Base-by-base conservation (phyloP, 352 stramenopile genomes). In the Pilasporangium apinafurcum region DNA sequence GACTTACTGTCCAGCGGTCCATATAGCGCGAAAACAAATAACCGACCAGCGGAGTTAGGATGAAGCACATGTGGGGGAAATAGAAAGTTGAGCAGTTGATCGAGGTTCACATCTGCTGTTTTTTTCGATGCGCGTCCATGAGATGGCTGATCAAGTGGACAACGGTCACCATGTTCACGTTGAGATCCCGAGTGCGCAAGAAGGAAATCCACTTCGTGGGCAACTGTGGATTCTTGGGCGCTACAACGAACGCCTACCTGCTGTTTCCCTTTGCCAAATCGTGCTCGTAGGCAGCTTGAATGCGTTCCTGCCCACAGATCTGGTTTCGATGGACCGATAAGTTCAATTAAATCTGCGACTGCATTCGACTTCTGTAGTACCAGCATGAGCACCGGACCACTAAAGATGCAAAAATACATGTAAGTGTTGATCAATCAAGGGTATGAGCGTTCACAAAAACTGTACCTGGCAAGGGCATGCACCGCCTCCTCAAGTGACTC, bases 21-120 rank as follows among this genome's bases (percentile, higher is more conserved):
- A 42, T 95, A 95, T 8, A 91, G 52, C 2, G 58, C 76, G 48
- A 92, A 92, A 9, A 88, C 83, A 42, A 90, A 87, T 7, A 95
- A 51, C 6, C 83, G 54, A 13, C 83, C 83, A 0, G 71, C 79
- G 9, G 80, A 91, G 31, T 86, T 80, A 7, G 83, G 64, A 48
- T 95, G 83, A 33, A 89, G 71, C 26, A 92, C 37, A 48, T 85
- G 61, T 24, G 61, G 30, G 4, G 83, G 83, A 53, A 95, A 95
- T 29, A 92, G 51, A 44, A 92, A 95, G 13, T 56, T 55, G 28
- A 89, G 58, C 12, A 94, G 48, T 40, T 84, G 66, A 10, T 73
- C 55, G 13, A 94, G 40, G 30, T 68, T 41, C 43, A 83, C 76
- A 13, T 36, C 43, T 8, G 46, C 48, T 21, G 41, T 56, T 37